phyloP scores from a whole-genome alignment of 768 basidiomycete species.

The Dacryopinax spathularia region DNA sequence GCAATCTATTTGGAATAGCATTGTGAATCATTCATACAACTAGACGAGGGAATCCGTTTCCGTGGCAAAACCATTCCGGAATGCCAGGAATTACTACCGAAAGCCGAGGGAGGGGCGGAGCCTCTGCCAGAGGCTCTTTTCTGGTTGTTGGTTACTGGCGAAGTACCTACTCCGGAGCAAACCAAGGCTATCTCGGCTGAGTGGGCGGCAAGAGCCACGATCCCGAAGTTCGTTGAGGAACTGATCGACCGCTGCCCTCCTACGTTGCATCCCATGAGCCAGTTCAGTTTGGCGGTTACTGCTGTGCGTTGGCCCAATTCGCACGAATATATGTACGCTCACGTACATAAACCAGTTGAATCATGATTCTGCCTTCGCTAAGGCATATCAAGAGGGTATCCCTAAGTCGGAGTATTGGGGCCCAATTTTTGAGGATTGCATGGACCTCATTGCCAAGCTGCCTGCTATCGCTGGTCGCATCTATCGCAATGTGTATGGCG shows the following conservation, averaged over 20 bases:
- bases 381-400: conserved; percentile 82
- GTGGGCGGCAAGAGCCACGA: conserved; percentile 83
- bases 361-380: conserved; percentile 93
- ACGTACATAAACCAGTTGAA: conserved; percentile 40
- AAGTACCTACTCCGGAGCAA: conserved; percentile 84
- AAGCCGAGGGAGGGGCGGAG: conserved; percentile 74
- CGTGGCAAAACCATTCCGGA: conserved; percentile 92
- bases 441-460: conserved; percentile 91
- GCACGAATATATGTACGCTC: neutral
- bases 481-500: conserved; percentile 74
- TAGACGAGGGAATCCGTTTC: conserved; percentile 96
- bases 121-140: conserved; percentile 89
- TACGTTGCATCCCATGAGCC: conserved; percentile 96
- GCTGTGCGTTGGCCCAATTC: conserved; percentile 39
- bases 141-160: conserved; percentile 91
- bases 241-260: conserved; percentile 85
- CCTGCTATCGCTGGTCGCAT: conserved; percentile 92
- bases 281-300: conserved; percentile 91
- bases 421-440: conserved; percentile 76
- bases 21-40: no score
- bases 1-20: no score
- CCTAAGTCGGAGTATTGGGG: conserved; percentile 97
- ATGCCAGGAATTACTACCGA: conserved; percentile 72
- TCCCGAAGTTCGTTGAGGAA: conserved; percentile 93
- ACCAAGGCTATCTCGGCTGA: conserved; percentile 74